Evolutionary conservation across 495 filamentous ascomycete species (phyloP).

Genomic region (Aspergillus wentii): DNA sequence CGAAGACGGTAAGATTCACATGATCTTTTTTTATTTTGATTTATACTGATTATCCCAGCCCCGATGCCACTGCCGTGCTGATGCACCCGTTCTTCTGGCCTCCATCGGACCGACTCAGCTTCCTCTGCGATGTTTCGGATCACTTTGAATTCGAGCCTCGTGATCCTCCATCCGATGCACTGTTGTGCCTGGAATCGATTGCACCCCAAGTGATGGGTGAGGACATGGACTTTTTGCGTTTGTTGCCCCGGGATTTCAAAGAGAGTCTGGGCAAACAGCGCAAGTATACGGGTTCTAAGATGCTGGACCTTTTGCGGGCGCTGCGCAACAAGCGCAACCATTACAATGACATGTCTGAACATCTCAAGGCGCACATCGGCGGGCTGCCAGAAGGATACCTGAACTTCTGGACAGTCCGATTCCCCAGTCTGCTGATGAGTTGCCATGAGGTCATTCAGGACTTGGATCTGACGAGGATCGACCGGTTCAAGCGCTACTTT

Average conservation of each 20-base stretch:
- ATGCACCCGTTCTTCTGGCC: slow-evolving; percentile 97
- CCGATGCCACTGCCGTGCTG: slow-evolving; percentile 71
- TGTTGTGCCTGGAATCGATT: slow-evolving; percentile 59
- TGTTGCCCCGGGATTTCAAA: slow-evolving; percentile 72
- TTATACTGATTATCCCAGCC: slow-evolving; percentile 31
- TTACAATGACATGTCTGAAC: slow-evolving; percentile 82
- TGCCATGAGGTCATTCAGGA: slow-evolving; percentile 72
- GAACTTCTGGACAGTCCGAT: slow-evolving; percentile 75
- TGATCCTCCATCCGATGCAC: slow-evolving; percentile 65
- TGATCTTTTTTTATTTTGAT: background rate
- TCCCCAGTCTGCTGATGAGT: slow-evolving; percentile 76
- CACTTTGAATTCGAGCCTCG: slow-evolving; percentile 89
- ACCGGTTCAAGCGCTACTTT: slow-evolving; percentile 76
- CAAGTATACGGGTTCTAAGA: slow-evolving; percentile 79
- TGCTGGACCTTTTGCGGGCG: slow-evolving; percentile 84
- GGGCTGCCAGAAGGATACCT: slow-evolving; percentile 80
- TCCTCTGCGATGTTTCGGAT: slow-evolving; percentile 90
- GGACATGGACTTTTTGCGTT: slow-evolving; percentile 68
- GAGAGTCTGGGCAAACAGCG: slow-evolving; percentile 89
- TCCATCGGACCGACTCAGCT: slow-evolving; percentile 76
- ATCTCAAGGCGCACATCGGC: slow-evolving; percentile 73
- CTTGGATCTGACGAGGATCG: slow-evolving; percentile 56
- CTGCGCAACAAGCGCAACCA: slow-evolving; percentile 95
- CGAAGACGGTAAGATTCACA: slow-evolving; percentile 47
- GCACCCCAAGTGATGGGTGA: slow-evolving; percentile 50